Conservation (phyloP, 371 early-diverging fungal species). For the Parasitella parasitica region DNA sequence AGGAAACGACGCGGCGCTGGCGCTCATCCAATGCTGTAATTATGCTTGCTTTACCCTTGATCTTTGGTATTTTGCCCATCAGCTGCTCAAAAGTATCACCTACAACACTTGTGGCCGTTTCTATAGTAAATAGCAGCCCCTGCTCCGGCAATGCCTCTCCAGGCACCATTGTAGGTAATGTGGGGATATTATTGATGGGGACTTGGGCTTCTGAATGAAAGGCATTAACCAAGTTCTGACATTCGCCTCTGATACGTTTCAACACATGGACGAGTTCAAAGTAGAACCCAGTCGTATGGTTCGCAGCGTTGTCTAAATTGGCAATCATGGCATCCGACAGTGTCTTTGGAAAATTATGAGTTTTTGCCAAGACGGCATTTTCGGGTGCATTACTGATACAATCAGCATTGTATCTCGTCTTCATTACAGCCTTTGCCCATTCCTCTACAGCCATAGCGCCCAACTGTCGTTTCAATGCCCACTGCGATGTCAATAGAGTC, state of each 20-base stretch:
- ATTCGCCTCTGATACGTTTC: constrained; percentile 73
- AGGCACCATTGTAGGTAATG: constrained; percentile 58
- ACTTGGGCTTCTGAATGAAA: constrained; percentile 58
- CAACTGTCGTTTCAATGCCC: constrained; percentile 82
- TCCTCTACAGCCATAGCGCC: constrained; percentile 83
- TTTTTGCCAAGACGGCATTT: constrained; percentile 38
- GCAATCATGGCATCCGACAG: constrained; percentile 55
- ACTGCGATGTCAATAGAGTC: constrained; percentile 60
- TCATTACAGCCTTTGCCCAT: constrained; percentile 64
- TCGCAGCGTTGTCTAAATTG: constrained; percentile 50
- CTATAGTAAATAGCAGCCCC: constrained; percentile 63
- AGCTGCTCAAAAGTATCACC: constrained; percentile 53
- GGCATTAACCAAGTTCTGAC: constrained; percentile 66
- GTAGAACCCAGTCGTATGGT: constrained; percentile 48
- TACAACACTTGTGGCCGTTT: constrained; percentile 56
- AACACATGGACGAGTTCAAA: constrained; percentile 72
- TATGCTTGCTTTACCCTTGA: constrained; percentile 40
- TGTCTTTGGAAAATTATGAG: constrained; percentile 49
- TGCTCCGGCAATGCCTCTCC: constrained; percentile 46
- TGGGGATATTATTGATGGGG: constrained; percentile 47
- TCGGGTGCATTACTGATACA: constrained; percentile 44
- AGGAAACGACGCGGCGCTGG: constrained; percentile 61
- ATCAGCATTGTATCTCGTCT: constrained; percentile 44
- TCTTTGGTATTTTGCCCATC: constrained; percentile 38
- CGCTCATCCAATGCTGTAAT: constrained; percentile 55